Evolutionary conservation across 306 rosid genomes (phyloP).

Genomic region (Lagenaria siceraria): DNA sequence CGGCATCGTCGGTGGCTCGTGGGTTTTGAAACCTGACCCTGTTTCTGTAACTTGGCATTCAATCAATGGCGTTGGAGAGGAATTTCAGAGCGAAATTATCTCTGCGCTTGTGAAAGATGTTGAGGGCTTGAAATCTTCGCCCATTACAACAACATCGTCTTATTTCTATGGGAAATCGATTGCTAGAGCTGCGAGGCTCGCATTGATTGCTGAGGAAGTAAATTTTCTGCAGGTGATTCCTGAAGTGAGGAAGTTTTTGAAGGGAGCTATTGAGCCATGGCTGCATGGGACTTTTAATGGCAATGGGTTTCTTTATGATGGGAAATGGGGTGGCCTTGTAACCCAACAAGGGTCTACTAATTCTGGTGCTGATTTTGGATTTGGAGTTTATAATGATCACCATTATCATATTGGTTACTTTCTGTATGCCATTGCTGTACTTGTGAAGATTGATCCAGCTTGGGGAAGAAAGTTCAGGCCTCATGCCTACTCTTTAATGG

Average conservation of each 20-base stretch:
- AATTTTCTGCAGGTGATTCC: slow-evolving; percentile 43
- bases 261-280: slow-evolving; percentile 74
- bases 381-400: slow-evolving; percentile 73
- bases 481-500: slow-evolving; percentile 54
- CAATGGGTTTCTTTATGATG: slow-evolving; percentile 65
- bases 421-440: slow-evolving; percentile 68
- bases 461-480: slow-evolving; percentile 68
- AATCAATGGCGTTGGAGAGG: slow-evolving; percentile 36
- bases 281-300: slow-evolving; percentile 56
- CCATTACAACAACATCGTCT: slow-evolving; percentile 21
- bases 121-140: slow-evolving; percentile 25
- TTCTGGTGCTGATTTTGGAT: slow-evolving; percentile 58
- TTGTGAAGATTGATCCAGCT: slow-evolving; percentile 54
- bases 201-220: slow-evolving; percentile 81
- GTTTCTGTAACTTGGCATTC: slow-evolving; percentile 76
- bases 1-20: slow-evolving; percentile 71
- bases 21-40: slow-evolving; percentile 48
- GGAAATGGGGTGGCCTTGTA: slow-evolving; percentile 73
- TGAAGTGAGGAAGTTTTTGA: slow-evolving; percentile 32
- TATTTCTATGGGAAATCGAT: slow-evolving; percentile 66
- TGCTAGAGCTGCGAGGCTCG: slow-evolving; percentile 82
- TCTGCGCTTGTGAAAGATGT: slow-evolving; percentile 49
- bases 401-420: slow-evolving; percentile 76
- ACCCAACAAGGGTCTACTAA: slow-evolving; percentile 54
- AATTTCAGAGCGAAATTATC: slow-evolving; percentile 28